Percentiles rank a stretch among this genome's conserved stretches.
Conservation (phyloP, 1,284 basidiomycete species). For the Heimioporus retisporus region DNA sequence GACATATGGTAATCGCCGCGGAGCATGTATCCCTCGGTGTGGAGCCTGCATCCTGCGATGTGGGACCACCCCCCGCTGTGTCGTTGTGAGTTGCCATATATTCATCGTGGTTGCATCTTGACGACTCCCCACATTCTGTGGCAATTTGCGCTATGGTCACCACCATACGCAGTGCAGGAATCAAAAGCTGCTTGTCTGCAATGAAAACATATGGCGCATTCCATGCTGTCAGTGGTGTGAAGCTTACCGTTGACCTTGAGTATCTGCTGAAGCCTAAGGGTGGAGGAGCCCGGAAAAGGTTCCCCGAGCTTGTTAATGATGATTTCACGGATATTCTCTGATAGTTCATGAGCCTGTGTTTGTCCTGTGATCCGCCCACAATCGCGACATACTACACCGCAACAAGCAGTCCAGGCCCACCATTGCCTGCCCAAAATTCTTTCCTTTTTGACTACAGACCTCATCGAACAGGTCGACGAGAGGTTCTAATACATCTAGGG, state of each 20-base stretch:
- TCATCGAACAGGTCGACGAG: no score
- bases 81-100: no score
- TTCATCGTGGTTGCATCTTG: no score
- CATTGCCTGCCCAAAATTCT: no score
- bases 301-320: constrained; percentile 20
- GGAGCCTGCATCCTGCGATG: no score
- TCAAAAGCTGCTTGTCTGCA: constrained; percentile 21
- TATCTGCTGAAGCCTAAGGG: constrained; percentile 21
- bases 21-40: no score
- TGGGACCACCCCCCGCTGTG: no score
- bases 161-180: constrained; percentile 29
- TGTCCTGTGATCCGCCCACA: not conserved
- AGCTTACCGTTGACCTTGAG: constrained; percentile 23
- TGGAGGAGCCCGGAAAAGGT: not conserved
- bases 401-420: constrained; percentile 27
- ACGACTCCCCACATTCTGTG: constrained; percentile 19
- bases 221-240: not conserved
- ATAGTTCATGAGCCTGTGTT: constrained; percentile 4
- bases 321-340: constrained; percentile 21
- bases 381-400: constrained; percentile 26
- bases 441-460: no score
- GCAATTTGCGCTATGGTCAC: constrained; percentile 25
- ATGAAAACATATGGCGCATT: no score
- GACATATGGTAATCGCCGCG: constrained; percentile 19
- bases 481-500: no score